Evolutionary conservation across 257 asterid genomes (phyloP).

Genomic region (Pogostemon cablin): DNA sequence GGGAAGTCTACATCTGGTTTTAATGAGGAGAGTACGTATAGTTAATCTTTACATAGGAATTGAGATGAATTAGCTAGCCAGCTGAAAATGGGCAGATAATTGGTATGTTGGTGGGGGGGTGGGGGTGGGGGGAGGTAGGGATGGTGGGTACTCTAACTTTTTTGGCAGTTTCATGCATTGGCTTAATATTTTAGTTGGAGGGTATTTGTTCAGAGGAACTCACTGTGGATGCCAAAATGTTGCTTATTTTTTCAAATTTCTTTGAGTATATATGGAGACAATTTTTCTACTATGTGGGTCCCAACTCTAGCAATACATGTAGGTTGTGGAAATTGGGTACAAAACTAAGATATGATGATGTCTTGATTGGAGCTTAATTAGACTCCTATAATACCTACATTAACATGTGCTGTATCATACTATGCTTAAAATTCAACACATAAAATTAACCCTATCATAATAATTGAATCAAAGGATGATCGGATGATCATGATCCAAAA

Average conservation of each 20-base stretch:
- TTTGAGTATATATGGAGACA: constrained; percentile 21
- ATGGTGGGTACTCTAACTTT: constrained; percentile 53
- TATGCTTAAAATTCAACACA: constrained; percentile 14
- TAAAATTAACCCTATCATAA: no score
- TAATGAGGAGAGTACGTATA: constrained; percentile 26
- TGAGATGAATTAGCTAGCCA: constrained; percentile 37
- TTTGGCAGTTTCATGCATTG: constrained; percentile 67
- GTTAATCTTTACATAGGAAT: constrained; percentile 27
- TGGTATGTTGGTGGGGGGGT: constrained; percentile 30
- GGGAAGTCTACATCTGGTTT: constrained; percentile 40
- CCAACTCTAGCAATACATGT: constrained; percentile 31
- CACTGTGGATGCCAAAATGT: constrained; percentile 33
- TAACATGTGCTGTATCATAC: neutral
- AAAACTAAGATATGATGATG: constrained; percentile 53
- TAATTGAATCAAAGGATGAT: no score
- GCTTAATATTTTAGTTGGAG: constrained; percentile 40
- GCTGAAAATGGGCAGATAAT: constrained; percentile 40
- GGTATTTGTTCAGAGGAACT: neutral
- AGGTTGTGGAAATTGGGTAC: constrained; percentile 32
- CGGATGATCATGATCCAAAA: no score
- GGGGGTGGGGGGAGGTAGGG: constrained; percentile 48
- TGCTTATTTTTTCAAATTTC: neutral
- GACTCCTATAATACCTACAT: neutral
- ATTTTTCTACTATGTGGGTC: constrained; percentile 40
- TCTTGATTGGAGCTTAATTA: constrained; percentile 29